Evolutionary conservation across 1,284 basidiomycete species (phyloP).

Genomic region (Boletus albobrunnescens): DNA sequence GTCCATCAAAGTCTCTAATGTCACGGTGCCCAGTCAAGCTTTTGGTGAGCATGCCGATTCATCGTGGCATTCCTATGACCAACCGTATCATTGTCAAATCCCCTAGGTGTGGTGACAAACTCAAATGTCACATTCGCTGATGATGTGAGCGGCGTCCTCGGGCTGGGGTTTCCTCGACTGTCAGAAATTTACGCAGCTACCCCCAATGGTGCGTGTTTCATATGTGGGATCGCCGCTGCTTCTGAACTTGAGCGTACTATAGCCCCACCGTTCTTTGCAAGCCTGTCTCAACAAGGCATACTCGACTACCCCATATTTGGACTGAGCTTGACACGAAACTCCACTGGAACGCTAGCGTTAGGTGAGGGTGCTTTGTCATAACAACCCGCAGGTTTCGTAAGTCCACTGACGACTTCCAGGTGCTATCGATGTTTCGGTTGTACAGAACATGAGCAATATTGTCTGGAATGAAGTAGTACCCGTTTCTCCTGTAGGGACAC

Average conservation of each 20-base stretch:
- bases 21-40: constrained; percentile 56
- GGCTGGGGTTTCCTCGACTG: constrained; percentile 69
- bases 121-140: constrained; percentile 61
- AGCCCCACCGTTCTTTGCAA: constrained; percentile 66
- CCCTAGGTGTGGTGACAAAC: constrained; percentile 52
- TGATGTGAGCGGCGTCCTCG: constrained; percentile 65
- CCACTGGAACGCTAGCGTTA: constrained; percentile 58
- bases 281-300: constrained; percentile 56
- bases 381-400: constrained; percentile 2
- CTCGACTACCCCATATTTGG: constrained; percentile 74
- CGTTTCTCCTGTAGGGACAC: constrained; percentile 58
- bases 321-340: constrained; percentile 55
- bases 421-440: constrained; percentile 66
- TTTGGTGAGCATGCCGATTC: constrained; percentile 50
- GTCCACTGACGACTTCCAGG: constrained; percentile 38
- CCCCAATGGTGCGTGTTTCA: constrained; percentile 46
- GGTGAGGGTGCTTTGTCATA: constrained; percentile 39
- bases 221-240: background rate
- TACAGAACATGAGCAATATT: constrained; percentile 54
- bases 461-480: constrained; percentile 71
- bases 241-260: constrained; percentile 1
- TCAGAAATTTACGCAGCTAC: constrained; percentile 51
- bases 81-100: too few relatives aligned
- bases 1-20: constrained; percentile 51
- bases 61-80: background rate